A percentile compares a stretch with the other conserved stretches of the same genome.
phyloP scores from a whole-genome alignment of 495 filamentous ascomycete species.

The Podospora comata region DNA sequence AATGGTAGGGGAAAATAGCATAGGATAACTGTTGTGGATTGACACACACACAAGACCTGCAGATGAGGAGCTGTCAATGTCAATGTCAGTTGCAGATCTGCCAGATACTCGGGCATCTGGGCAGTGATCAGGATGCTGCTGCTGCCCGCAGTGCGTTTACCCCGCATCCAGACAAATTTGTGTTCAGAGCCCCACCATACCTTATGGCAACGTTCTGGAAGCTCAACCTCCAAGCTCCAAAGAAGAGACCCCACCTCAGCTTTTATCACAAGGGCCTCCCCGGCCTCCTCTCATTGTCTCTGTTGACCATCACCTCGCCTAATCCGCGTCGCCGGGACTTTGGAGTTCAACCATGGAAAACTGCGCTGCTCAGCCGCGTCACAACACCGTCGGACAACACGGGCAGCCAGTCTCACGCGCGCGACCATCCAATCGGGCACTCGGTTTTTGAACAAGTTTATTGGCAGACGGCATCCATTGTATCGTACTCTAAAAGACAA shows the following conservation, averaged over 20 bases:
- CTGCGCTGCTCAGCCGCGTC: not conserved
- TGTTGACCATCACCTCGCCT: no score
- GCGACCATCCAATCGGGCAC: not conserved
- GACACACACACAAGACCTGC: no score
- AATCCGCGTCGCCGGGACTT: not conserved
- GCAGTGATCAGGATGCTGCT: no score
- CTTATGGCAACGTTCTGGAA: not conserved
- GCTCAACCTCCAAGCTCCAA: not conserved
- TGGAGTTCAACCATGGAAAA: not conserved
- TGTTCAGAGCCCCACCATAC: not conserved
- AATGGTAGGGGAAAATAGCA: no score
- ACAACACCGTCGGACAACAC: not conserved
- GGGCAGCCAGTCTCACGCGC: no score
- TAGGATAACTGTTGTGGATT: no score
- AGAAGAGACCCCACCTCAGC: not conserved
- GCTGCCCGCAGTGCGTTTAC: not conserved
- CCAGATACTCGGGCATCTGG: no score
- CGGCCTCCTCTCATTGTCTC: no score
- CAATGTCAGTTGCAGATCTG: no score
- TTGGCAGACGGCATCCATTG: not conserved
- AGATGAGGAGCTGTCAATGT: no score
- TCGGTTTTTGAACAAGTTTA: not conserved
- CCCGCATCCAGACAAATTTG: not conserved
- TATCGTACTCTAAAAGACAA: conserved; percentile 54
- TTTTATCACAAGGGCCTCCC: no score